Conservation (phyloP, 2,329 filamentous ascomycete genomes). For the Penicillium verrucosum region DNA sequence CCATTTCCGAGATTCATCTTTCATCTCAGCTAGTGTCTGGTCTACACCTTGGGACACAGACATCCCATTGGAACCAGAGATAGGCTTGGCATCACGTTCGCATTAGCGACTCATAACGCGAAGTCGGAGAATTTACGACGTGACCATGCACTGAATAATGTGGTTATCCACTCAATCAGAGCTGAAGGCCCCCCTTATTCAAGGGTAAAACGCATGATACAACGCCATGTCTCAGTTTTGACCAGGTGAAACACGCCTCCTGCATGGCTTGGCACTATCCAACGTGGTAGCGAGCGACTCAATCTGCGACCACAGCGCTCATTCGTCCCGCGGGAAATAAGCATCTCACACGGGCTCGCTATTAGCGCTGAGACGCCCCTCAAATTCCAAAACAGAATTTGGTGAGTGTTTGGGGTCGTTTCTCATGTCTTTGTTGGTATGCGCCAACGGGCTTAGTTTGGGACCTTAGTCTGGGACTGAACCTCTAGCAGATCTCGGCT, state of each 20-base stretch:
- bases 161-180: not conserved
- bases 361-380: slow-evolving; percentile 10
- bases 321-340: slow-evolving; percentile 27
- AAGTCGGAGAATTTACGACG: not conserved
- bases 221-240: slow-evolving; percentile 2
- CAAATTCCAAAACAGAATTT: not conserved
- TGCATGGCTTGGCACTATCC: slow-evolving; percentile 1
- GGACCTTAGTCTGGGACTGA: too few species aligned
- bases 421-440: not conserved
- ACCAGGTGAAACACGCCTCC: slow-evolving; percentile 11
- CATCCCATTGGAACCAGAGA: not conserved
- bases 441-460: too few species aligned
- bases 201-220: not conserved
- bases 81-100: slow-evolving; percentile 1
- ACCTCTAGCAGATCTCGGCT: not conserved
- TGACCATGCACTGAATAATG: not conserved
- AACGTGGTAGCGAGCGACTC: slow-evolving; percentile 20
- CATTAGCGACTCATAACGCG: not conserved
- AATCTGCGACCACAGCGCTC: slow-evolving; percentile 19
- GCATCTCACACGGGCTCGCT: slow-evolving; percentile 18
- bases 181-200: not conserved
- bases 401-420: not conserved
- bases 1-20: not conserved
- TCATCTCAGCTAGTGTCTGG: not conserved
- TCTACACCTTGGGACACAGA: not conserved